Evolutionary conservation across 2,329 filamentous ascomycete genomes (phyloP), one percentile per base, ranked within the genome.

Genomic region (Phaeosphaeriaceae sp.): DNA sequence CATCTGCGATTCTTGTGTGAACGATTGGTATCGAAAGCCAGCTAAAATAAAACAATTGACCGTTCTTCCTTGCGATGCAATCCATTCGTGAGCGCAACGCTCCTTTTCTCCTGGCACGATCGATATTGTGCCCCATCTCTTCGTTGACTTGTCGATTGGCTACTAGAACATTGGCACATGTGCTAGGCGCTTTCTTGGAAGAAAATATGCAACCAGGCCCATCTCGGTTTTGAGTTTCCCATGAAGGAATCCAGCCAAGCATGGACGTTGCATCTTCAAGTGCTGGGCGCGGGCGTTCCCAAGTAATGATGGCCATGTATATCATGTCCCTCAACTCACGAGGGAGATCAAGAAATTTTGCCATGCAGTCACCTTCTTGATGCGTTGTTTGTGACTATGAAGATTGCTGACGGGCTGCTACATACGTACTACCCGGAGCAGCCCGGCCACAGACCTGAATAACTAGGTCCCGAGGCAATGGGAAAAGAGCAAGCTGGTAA

Each of bases 291-390:
- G 63, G 59, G 20, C 56, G 53, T 34, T 60, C 55, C 21, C 50
- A 52, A 12, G 63, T 64, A 21, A 73, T 42, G 21, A 71, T 36
- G 18, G 60, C 59, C 29, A 47, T 54, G 51, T 72, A 72, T 30
- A 73, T 65, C 52, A 67, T 58, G 33, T 73, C 70, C 13, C 70
- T 62, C 36, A 73, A 39, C 52, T 73, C 70, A 13, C 68, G 58
- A 8, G 69, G 70, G 6, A 72, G 54, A 20, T 51, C 47, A 13
- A 70, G 43, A 43, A 73, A 64, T 4, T 54, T 50, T n/a, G 58
- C 32, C 65, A 67, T 26, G 16, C 44, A 26, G 23, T 26, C 3
- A 11, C 23, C 11, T 11, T 26, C 23, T 11, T 8, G 23, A 6
- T 26, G 23, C 11, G 7, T 26, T 26, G 23, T 11, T 11, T 7